phyloP scores from a whole-genome alignment of 805 yeast species.

The Dipodascus geniculatus region DNA sequence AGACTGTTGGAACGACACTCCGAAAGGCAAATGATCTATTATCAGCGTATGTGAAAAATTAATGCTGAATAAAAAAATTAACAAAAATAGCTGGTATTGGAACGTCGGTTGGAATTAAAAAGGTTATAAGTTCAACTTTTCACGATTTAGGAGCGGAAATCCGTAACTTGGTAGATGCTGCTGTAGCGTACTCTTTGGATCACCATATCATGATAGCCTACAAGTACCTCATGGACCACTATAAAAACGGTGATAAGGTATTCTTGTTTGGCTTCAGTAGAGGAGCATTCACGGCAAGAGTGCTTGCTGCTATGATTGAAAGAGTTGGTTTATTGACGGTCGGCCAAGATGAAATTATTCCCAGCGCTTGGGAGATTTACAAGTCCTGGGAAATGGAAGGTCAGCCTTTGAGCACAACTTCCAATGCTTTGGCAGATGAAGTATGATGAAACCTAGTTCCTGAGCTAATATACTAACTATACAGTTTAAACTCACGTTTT shows the following conservation, averaged over 20 bases:
- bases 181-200: constrained; percentile 44
- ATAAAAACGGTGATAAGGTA: constrained; percentile 14
- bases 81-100: constrained; percentile 44
- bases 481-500: constrained; percentile 40
- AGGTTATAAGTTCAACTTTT: constrained; percentile 1
- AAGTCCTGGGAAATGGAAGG: constrained; percentile 41
- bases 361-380: constrained; percentile 53
- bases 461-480: not conserved
- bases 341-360: constrained; percentile 45
- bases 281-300: constrained; percentile 57
- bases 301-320: constrained; percentile 54
- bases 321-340: constrained; percentile 45
- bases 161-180: constrained; percentile 27
- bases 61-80: not conserved
- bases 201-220: constrained; percentile 37
- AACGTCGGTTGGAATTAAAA: constrained; percentile 28
- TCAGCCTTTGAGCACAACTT: constrained; percentile 38
- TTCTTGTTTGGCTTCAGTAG: constrained; percentile 26
- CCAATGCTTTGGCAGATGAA: constrained; percentile 37
- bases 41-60: constrained; percentile 6
- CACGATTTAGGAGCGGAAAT: constrained; percentile 11
- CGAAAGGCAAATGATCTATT: constrained; percentile 5
- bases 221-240: constrained; percentile 11
- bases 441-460: not conserved
- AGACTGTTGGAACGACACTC: constrained; percentile 9